Evolutionary conservation across 805 yeast genomes (phyloP), one percentile per base, ranked within the genome.

Genomic region (Candida piceae): DNA sequence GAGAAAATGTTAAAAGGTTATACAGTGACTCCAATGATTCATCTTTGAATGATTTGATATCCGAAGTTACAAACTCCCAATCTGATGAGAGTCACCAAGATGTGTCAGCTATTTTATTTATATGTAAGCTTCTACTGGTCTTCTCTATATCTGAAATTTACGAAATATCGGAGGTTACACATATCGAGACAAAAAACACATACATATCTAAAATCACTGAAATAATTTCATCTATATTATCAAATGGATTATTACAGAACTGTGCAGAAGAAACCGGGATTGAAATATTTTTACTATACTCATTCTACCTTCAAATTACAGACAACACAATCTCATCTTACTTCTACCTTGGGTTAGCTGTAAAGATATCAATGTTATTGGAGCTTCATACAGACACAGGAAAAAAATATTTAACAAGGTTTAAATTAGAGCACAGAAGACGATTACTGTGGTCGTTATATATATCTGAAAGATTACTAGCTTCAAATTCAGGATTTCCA

Each of bases 301-400:
- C 86, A 0, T 80, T 80, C 48, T 79, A 76, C 52, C 58, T 80
- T 22, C 85, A 79, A 50, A 84, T 80, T 10, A 84, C 84, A 0
- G 87, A 80, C 51, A 75, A 82, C 48, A 78, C 84, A 2, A 76
- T 78, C 6, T 77, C 84, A 1, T 78, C 85, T 3, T 80, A 78
- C 48, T 75, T 80, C 46, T 79, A 78, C 55, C 76, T 80, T 53
- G 84, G 85, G 1, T 65, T 78, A 35, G 86, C 86, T 0, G 56
- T 80, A 20, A 64, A 85, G 36, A 72, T 84, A 0, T 72, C 83
- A 5, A 62, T 78, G 36, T 74, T 79, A 28, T 53, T 79, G 22
- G 87, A 87, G 4, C 71, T 82, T 78, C 86, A 81, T 53, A 84
- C 77, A 2, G 87, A 80, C 57, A 78, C 82, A 4, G 85, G 77